A percentile compares a stretch with the other conserved stretches of the same genome.
Evolutionary conservation across 495 filamentous ascomycete genomes (phyloP).

Genomic region (Lepraria neglecta): DNA sequence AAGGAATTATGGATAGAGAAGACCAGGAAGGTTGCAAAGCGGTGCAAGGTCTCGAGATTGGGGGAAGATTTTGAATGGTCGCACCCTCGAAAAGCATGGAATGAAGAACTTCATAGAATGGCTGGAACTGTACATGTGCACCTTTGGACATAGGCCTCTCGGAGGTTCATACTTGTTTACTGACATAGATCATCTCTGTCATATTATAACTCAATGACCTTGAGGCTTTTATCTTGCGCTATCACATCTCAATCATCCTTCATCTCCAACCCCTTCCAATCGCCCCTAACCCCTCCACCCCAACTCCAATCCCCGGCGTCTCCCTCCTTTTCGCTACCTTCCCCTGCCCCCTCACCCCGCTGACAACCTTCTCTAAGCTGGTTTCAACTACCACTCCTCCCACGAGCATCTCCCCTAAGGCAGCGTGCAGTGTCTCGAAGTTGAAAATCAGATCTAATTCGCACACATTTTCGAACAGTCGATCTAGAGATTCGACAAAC

Average conservation of each 20-base stretch:
- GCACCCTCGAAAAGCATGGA: too few species aligned
- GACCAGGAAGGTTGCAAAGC: too few species aligned
- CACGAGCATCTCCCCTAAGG: constrained; percentile 88
- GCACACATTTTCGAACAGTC: constrained; percentile 96
- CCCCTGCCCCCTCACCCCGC: constrained; percentile 79
- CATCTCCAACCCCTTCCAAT: constrained; percentile 25
- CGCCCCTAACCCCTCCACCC: constrained; percentile 28
- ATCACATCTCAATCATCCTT: background rate
- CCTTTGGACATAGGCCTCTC: too few species aligned
- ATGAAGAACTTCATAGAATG: too few species aligned
- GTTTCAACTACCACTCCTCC: constrained; percentile 96
- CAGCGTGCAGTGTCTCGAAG: constrained; percentile 92
- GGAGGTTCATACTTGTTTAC: too few species aligned
- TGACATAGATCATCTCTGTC: too few species aligned
- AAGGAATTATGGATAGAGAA: too few species aligned
- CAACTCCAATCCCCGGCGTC: constrained; percentile 39
- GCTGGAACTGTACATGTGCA: too few species aligned
- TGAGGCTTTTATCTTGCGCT: too few species aligned
- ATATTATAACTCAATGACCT: too few species aligned
- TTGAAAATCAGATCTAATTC: constrained; percentile 98
- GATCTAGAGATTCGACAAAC: constrained; percentile 90
- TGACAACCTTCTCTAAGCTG: constrained; percentile 75
- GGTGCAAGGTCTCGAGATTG: too few species aligned
- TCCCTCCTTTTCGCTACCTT: constrained; percentile 62
- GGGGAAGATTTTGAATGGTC: too few species aligned